Evolutionary conservation across 2,329 filamentous ascomycete species (phyloP).

Genomic region (Colletotrichum filicis): DNA sequence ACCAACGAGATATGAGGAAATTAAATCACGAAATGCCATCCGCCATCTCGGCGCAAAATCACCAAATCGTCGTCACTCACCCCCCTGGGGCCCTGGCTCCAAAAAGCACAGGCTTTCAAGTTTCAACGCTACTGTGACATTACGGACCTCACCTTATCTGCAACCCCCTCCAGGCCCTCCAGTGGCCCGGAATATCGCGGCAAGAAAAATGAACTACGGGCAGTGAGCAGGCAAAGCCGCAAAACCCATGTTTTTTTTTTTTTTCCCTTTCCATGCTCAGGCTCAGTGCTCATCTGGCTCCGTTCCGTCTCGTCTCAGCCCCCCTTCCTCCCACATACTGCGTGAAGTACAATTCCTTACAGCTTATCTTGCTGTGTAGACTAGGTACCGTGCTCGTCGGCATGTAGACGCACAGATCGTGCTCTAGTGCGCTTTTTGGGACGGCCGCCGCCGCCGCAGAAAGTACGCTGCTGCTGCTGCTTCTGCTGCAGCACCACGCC

Average conservation of each 20-base stretch:
- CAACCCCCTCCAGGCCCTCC: background rate
- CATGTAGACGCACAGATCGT: constrained; percentile 21
- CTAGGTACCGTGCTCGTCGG: background rate
- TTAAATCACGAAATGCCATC: background rate
- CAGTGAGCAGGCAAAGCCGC: too few species aligned
- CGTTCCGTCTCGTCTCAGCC: background rate
- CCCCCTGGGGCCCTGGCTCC: too few species aligned
- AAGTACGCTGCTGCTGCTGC: background rate
- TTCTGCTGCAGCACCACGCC: background rate
- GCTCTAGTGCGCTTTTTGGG: constrained; percentile 7
- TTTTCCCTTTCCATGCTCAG: background rate
- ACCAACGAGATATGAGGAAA: background rate
- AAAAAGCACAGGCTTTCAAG: background rate
- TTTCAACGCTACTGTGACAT: constrained; percentile 20
- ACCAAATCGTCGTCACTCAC: background rate
- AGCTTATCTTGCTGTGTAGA: too few species aligned
- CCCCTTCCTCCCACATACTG: background rate
- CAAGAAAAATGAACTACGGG: background rate
- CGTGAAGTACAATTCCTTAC: too few species aligned
- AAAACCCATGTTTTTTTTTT: constrained; percentile 10
- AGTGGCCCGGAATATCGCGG: background rate
- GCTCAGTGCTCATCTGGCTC: background rate
- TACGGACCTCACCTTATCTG: constrained; percentile 27
- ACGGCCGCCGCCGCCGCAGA: constrained; percentile 19
- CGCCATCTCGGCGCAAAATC: constrained; percentile 20